A percentile compares a stretch with the other conserved stretches of the same genome.
Conservation (phyloP, 805 yeast genomes). For the Middelhovenomyces tepae region DNA sequence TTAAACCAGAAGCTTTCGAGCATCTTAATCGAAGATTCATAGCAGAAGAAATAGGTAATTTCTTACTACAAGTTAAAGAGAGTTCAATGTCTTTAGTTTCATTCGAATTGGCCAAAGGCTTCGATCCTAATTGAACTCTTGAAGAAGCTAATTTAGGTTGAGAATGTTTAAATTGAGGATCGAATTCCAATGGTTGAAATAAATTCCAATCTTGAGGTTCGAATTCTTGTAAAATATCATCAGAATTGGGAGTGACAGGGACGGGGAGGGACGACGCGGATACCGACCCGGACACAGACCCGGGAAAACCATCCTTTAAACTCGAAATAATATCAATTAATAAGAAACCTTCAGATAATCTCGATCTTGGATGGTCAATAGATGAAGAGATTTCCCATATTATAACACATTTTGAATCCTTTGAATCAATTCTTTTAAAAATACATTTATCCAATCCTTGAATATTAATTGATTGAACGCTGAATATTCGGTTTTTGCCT, state of each 20-base stretch:
- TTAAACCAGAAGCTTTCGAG: conserved; percentile 41
- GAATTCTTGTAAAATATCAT: conserved; percentile 38
- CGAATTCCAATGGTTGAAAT: conserved; percentile 21
- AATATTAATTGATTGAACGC: too few species aligned
- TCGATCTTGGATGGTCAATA: conserved; percentile 1
- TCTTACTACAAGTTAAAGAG: conserved; percentile 2
- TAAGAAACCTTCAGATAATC: neutral
- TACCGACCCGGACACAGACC: neutral
- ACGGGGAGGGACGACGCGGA: neutral
- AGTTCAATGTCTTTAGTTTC: conserved; percentile 1
- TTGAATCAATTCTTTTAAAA: too few species aligned
- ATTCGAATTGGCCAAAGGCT: conserved; percentile 1
- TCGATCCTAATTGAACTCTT: neutral
- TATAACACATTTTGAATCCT: neutral
- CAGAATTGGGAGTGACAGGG: neutral
- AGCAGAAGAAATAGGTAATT: conserved; percentile 29
- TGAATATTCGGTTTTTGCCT: too few species aligned
- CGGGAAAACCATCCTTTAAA: neutral
- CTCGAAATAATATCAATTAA: neutral
- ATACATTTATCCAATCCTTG: too few species aligned
- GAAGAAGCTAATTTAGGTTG: neutral
- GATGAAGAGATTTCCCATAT: neutral
- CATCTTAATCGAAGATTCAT: conserved; percentile 40
- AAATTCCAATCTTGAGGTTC: conserved; percentile 42
- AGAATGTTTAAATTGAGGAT: neutral